Evolutionary conservation across 75 land plant species (phyloP), one percentile per base, ranked within the genome.

Genomic region (Pseudotsuga menziesii): DNA sequence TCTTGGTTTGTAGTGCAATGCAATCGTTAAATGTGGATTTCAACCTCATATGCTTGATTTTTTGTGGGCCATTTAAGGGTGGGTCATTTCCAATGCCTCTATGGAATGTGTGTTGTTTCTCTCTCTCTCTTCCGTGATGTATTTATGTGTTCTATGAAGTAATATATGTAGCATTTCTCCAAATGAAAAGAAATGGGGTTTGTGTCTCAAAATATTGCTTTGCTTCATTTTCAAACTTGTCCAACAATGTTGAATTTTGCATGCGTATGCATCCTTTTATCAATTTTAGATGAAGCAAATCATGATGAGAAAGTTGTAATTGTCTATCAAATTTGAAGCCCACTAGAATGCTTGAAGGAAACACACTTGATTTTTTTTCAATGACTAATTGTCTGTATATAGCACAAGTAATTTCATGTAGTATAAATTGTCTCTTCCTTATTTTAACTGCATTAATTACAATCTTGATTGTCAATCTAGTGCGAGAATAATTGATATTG

Each of bases 231-330:
- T 41, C 44, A 41, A 41, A 41, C 44, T 41, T 41, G 44, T 22
- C 23, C 23, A 59, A 22, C 61, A 59, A 59, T 59, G 25, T 59
- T 59, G 61, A 59, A 59, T 59, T n/a, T n/a, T 59, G 61, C 61
- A n/a, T 9, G 6, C 59, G n/a, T 22, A n/a, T 7, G 61, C 61
- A 22, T 7, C n/a, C 61, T n/a, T 7, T 59, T 23, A 11, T 59
- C 61, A 4, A 59, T 23, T n/a, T n/a, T 13, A n/a, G 23, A n/a
- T 22, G 9, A n/a, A 23, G n/a, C 23, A 59, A 4, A 23, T 16
- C 7, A 59, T 41, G 44, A 25, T 59, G n/a, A 23, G 6, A 0
- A 23, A 23, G 2, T 59, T 59, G 23, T 59, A 22, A 6, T 23
- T n/a, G 58, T 16, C 61, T 59, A 25, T 59, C n/a, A n/a, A 59